Evolutionary conservation across 2,329 filamentous ascomycete genomes (phyloP), one percentile per base, ranked within the genome.

Genomic region (Graphilbum fragrans): DNA sequence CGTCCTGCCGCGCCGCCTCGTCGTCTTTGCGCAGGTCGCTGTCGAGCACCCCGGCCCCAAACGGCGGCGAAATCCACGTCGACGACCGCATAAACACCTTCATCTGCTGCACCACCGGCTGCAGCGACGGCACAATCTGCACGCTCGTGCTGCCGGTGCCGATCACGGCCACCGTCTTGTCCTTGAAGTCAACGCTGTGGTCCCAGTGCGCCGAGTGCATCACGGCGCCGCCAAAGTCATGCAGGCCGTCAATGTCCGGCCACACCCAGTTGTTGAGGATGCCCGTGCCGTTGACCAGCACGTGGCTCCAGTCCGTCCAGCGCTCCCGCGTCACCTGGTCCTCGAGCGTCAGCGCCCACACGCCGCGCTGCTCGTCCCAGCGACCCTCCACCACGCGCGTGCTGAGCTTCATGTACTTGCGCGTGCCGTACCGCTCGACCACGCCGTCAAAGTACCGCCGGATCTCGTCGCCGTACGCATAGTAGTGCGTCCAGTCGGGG

Each of bases 41-140:
- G 25, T 52, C 51, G 16, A 59, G 48, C 8, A 54, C 52, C n/a
- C 50, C 50, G 21, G 25, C 43, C 27, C 43, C 41, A 18, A 43
- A 38, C 17, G 42, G 40, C 27, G 45, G 44, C 19, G 42, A 41
- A 20, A 49, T 41, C 47, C 47, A 49, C 33, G 44, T 45, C 14
- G 44, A 33, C 16, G 42, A 45, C 14, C 47, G 45, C 39, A 49
- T 43, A 25, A 46, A 49, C 23, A 41, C 38, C 36, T 45, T 42
- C 32, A 49, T 29, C 20, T 42, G 31, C 34, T 40, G 38, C 19
- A 45, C 44, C 2, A 25, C 19, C 10, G 44, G 45, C 47, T 50
- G 47, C 34, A 52, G 43, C 22, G 46, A 40, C 16, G 52, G 55
- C 11, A 56, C 51, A 32, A 55, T 53, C n/a, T n/a, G n/a, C n/a